Base-by-base conservation (phyloP, 805 yeast species). In the Cyberlindnera saturnus region DNA sequence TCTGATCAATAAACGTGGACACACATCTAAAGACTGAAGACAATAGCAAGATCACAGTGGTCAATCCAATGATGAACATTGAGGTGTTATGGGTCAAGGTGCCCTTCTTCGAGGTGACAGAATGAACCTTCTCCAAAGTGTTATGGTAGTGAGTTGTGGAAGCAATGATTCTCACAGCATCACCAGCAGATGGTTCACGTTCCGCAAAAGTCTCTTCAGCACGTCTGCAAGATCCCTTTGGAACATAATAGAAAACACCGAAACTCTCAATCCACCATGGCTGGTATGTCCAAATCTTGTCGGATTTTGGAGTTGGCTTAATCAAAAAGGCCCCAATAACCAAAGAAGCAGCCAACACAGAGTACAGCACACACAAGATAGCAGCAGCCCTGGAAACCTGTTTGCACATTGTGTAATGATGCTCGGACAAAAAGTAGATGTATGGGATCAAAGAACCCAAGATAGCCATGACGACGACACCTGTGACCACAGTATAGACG, bases 181-280 rank as follows among this genome's bases (percentile, higher is more conserved):
- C 16, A 7, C 15, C 38, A 16, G 40, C 32, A 3, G 34, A 41
- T 11, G 74, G 74, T 55, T 73, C 75, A 55, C 77, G 59, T 42
- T 62, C 61, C 63, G 69, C 68, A 46, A 74, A 73, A 0, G 74
- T 59, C 33, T 61, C 66, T 49, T 66, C 76, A 13, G 81, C 82
- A 38, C 64, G 61, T 43, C 64, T 64, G 8, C 73, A 66, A 2
- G 87, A 78, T 40, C 70, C 70, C 45, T 70, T 72, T 47, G 70
- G 68, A 13, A 81, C 82, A 62, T 70, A 84, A 61, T 84, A 85
- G 39, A 67, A 63, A 15, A 81, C 71, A 19, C 64, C 55, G 51
- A 83, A 82, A 5, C 78, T 71, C 59, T 80, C 79, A 55, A 85
- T 79, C 93, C 93, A 85, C 74, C 82, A 81, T 32, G 95, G 87